Evolutionary conservation across 192 early-diverging fungal genomes (phyloP).

Genomic region (Coemansia sp.): DNA sequence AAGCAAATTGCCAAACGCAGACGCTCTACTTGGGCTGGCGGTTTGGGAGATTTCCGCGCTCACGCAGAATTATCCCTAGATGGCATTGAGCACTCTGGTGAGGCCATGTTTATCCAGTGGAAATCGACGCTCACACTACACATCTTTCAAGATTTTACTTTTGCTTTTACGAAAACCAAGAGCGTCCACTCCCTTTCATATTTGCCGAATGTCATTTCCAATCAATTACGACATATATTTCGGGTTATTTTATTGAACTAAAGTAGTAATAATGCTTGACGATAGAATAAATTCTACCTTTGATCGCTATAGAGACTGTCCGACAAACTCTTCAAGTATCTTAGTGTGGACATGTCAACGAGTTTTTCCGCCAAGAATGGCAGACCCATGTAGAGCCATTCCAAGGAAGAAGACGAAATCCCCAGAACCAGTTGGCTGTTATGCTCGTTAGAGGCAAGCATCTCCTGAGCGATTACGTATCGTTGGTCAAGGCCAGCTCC

Average conservation of each 20-base stretch:
- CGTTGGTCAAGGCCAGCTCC: neutral
- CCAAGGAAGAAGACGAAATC: slow-evolving; percentile 21
- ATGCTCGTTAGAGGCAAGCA: slow-evolving; percentile 10
- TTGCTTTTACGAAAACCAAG: too few species aligned
- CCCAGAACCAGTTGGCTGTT: slow-evolving; percentile 33
- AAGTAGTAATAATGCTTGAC: neutral
- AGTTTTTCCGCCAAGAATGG: slow-evolving; percentile 7
- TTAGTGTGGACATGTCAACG: neutral
- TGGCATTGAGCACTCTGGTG: too few species aligned
- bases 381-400: slow-evolving; percentile 27
- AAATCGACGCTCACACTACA: too few species aligned
- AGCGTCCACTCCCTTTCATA: too few species aligned
- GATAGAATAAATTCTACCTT: neutral
- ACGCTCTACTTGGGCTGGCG: too few species aligned
- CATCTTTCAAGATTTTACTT: too few species aligned
- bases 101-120: too few species aligned
- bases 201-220: too few species aligned
- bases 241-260: neutral
- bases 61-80: too few species aligned
- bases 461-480: slow-evolving; percentile 7
- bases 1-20: too few species aligned
- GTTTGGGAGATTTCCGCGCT: too few species aligned
- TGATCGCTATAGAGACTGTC: neutral
- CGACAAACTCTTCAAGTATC: slow-evolving; percentile 9
- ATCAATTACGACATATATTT: neutral